phyloP scores from a whole-genome alignment of 2,329 filamentous ascomycete genomes.

The Fusarium sublunatum region DNA sequence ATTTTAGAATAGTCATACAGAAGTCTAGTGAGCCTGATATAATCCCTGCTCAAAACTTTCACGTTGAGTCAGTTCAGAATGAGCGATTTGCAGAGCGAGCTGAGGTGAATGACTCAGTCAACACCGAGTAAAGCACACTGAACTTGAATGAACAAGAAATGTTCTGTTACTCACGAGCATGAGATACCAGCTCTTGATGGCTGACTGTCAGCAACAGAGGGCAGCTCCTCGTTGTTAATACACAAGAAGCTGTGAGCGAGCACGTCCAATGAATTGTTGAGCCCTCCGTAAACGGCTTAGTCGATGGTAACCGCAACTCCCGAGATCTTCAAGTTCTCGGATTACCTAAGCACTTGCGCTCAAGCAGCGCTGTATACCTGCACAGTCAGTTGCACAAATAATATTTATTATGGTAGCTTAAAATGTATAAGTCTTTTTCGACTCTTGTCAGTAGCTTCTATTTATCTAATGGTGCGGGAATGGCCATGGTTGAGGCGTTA shows the following conservation, averaged over 20 bases:
- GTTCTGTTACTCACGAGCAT: background rate
- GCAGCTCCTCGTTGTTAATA: slow-evolving; percentile 4
- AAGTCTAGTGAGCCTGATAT: background rate
- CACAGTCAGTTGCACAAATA: no score
- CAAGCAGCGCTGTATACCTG: background rate
- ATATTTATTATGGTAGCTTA: no score
- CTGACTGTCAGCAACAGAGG: background rate
- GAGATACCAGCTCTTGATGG: background rate
- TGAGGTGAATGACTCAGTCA: background rate
- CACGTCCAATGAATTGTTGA: slow-evolving; percentile 12
- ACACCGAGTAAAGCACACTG: background rate
- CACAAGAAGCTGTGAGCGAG: slow-evolving; percentile 14
- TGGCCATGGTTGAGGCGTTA: no score
- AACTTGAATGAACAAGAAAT: background rate
- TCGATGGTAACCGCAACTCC: slow-evolving; percentile 27
- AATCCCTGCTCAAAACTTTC: slow-evolving; percentile 16
- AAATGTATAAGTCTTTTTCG: no score
- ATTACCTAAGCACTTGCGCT: slow-evolving; percentile 38
- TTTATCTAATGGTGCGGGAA: no score
- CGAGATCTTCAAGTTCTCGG: slow-evolving; percentile 17
- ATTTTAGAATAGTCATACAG: slow-evolving; percentile 40
- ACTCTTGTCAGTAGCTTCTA: no score
- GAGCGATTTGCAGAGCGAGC: slow-evolving; percentile 41
- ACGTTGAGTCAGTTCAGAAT: slow-evolving; percentile 15
- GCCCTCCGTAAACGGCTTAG: slow-evolving; percentile 37